Evolutionary conservation across 257 asterid species (phyloP), one percentile per base, ranked within the genome.

Genomic region (Capsicum pubescens): DNA sequence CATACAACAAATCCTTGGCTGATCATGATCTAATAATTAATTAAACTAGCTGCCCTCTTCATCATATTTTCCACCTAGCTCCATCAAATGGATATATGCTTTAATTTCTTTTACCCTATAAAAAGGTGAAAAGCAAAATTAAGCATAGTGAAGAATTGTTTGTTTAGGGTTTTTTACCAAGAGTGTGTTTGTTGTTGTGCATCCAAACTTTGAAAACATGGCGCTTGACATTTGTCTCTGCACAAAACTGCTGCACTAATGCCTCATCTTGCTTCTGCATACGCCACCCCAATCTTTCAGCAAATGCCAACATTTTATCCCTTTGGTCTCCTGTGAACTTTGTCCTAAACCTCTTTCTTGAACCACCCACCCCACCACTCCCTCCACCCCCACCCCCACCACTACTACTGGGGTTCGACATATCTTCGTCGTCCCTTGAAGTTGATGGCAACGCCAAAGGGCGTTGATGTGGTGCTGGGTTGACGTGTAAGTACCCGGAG

Each of bases 141-240:
- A 69, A 15, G 52, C 36, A 68, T 36, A 68, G 9, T 7, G 76
- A 72, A 50, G 72, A 13, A 14, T 1, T 16, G 16, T 17, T 13
- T 14, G 16, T 19, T 85, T 87, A 89, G 84, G 90, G 88, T 84
- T 89, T 87, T 86, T 89, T 89, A 86, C 92, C 92, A 54, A 87
- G 79, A 61, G 90, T 87, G 71, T 87, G 90, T 86, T 93, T 93
- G 70, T 93, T 91, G 81, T 91, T 93, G 84, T 93, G 97, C 94
- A 93, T 90, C 97, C 97, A 93, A 9, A 93, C 93, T 90, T 90
- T 91, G 74, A 93, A 88, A 44, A 93, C 97, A 50, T 93, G 89
- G 70, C 91, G 84, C 84, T 85, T 87, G 5, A 92, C 85, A 83
- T 90, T 91, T 17, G 85, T 84, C 87, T 92, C 96, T 0, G 89